Evolutionary conservation across 345 rosid genomes (phyloP).

Genomic region (Gossypium herbaceum): DNA sequence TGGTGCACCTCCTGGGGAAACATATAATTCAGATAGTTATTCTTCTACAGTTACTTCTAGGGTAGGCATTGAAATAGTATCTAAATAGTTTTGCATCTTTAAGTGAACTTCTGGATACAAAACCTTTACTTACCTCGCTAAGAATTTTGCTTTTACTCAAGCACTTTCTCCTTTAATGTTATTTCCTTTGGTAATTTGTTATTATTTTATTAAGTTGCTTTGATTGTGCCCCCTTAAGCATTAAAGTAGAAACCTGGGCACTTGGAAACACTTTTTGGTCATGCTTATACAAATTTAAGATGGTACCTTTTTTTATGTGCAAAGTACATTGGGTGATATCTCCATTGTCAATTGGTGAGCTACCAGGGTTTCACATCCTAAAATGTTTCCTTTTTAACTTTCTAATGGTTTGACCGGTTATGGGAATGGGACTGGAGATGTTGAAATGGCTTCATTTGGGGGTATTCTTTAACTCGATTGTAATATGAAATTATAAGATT

Average conservation of each 20-base stretch:
- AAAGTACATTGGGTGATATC: background rate
- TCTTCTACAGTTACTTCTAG: conserved; percentile 37
- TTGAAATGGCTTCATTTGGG: background rate
- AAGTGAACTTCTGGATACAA: conserved; percentile 3
- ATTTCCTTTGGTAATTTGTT: background rate
- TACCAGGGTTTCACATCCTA: background rate
- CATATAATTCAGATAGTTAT: conserved; percentile 36
- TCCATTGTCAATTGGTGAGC: background rate
- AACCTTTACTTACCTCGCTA: background rate
- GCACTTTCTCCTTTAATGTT: background rate
- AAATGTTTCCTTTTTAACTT: background rate
- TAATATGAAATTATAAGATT: background rate
- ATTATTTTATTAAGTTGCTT: background rate
- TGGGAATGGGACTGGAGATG: background rate
- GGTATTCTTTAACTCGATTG: background rate
- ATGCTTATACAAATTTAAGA: background rate
- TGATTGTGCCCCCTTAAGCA: background rate
- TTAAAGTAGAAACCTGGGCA: background rate
- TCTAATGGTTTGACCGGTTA: background rate
- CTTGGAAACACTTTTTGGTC: background rate
- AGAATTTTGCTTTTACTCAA: background rate
- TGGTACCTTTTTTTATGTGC: background rate
- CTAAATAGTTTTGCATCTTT: conserved; percentile 31
- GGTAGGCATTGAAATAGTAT: conserved; percentile 20
- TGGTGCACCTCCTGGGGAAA: conserved; percentile 32